Percentiles rank a stretch among this genome's conserved stretches.
These are phyloP conservation scores for Scutellaria baicalensis DNA, from an alignment of 257 asterid species.

Conservation along the genomic window DNA sequence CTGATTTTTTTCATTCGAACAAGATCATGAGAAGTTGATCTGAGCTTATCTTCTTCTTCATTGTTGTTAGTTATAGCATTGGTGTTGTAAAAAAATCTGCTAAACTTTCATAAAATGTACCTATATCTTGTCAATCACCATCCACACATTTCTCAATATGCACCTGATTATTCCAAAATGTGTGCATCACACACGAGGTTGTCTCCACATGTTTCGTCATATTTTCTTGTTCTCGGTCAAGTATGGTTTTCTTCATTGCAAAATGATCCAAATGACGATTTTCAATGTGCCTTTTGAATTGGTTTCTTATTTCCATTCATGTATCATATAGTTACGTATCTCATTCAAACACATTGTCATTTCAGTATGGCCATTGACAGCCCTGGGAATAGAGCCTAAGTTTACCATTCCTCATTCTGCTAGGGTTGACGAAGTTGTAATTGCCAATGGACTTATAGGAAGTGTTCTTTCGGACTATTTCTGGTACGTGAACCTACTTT, in stretches of 20 bases:
- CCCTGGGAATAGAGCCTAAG: conserved; percentile 82
- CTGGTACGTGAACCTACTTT: conserved; percentile 41
- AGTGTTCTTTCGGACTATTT: conserved; percentile 88
- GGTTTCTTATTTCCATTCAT: neutral
- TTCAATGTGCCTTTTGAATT: neutral
- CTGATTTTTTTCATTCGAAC: too few relatives aligned
- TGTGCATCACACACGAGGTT: neutral
- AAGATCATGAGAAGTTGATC: neutral
- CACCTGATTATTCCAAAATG: too few relatives aligned
- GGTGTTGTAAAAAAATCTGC: neutral
- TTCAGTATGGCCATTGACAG: conserved; percentile 94
- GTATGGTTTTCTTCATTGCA: neutral
- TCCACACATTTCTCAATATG: too few relatives aligned
- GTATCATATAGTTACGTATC: neutral
- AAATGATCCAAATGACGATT: neutral
- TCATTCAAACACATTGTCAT: conserved; percentile 1
- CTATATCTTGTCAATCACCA: neutral
- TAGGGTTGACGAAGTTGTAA: conserved; percentile 76
- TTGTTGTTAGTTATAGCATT: too few relatives aligned
- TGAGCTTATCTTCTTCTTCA: neutral
- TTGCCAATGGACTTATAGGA: conserved; percentile 81
- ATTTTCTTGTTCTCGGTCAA: too few relatives aligned
- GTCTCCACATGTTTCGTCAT: neutral
- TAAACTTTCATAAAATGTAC: neutral
- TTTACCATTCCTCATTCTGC: conserved; percentile 77